Conservation (phyloP, 73 alveolate genomes). For the Tetrahymena malaccensis region DNA sequence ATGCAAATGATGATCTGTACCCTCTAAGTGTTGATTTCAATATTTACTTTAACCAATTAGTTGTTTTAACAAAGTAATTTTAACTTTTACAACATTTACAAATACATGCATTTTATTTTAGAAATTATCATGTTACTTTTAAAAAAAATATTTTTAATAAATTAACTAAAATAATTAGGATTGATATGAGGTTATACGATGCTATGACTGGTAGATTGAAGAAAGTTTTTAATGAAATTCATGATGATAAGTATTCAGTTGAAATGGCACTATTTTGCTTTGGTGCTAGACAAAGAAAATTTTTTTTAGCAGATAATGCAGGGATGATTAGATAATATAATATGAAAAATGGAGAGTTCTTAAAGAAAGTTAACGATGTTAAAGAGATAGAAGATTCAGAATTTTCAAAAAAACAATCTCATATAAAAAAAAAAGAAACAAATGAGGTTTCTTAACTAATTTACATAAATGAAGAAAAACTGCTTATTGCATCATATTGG, state of each 20-base stretch:
- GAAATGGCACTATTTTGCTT: slow-evolving; percentile 69
- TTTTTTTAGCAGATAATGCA: slow-evolving; percentile 77
- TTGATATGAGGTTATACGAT: slow-evolving; percentile 80
- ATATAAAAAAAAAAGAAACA: slow-evolving; percentile 46
- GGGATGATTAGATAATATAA: slow-evolving; percentile 83
- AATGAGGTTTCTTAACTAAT: slow-evolving; percentile 46
- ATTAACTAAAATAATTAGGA: slow-evolving; percentile 16
- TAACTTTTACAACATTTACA: too few species aligned
- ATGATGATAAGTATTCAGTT: slow-evolving; percentile 69
- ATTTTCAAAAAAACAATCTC: slow-evolving; percentile 47
- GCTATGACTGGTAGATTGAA: slow-evolving; percentile 76
- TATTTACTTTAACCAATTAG: slow-evolving; percentile 62
- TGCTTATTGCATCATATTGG: slow-evolving; percentile 71
- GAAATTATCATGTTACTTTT: too few species aligned
- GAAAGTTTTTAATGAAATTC: slow-evolving; percentile 71
- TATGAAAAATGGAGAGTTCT: slow-evolving; percentile 75
- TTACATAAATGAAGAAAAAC: slow-evolving; percentile 57
- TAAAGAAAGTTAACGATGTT: slow-evolving; percentile 32
- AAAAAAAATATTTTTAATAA: too few species aligned
- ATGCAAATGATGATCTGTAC: slow-evolving; percentile 57
- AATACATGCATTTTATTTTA: too few species aligned
- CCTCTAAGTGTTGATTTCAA: slow-evolving; percentile 80
- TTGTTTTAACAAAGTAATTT: slow-evolving; percentile 61
- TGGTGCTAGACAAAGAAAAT: slow-evolving; percentile 81
- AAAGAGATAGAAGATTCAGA: slow-evolving; percentile 60